Percentiles rank a stretch among this genome's conserved stretches.
Conservation (phyloP, 306 rosid species). For the Luffa acutangula region DNA sequence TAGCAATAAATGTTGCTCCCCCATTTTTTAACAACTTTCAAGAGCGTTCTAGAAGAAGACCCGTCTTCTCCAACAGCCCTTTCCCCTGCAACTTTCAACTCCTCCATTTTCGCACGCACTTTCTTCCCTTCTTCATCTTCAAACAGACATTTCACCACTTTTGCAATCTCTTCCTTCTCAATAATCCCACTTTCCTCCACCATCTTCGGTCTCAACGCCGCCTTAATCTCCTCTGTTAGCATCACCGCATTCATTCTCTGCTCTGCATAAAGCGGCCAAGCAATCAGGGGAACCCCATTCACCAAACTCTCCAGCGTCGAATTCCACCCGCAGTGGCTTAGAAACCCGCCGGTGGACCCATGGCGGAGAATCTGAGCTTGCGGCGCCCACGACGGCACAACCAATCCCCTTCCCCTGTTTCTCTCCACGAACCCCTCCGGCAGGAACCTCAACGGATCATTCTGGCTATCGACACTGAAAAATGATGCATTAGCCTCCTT, state of each 20-base stretch:
- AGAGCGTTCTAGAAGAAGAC: conserved; percentile 31
- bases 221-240: conserved; percentile 25
- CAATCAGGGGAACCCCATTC: conserved; percentile 47
- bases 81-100: conserved; percentile 41
- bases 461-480: too few species aligned
- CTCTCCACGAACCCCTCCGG: conserved; percentile 48
- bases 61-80: conserved; percentile 30
- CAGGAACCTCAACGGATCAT: conserved; percentile 12
- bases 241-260: conserved; percentile 62
- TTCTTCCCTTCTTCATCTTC: conserved; percentile 71
- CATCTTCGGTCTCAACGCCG: conserved; percentile 28
- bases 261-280: conserved; percentile 72
- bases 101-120: conserved; percentile 36
- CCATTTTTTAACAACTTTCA: conserved; percentile 36
- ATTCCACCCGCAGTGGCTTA: conserved; percentile 81
- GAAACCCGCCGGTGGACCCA: conserved; percentile 45
- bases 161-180: conserved; percentile 32
- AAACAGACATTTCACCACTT: conserved; percentile 30
- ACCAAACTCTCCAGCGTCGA: conserved; percentile 45
- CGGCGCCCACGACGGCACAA: conserved; percentile 61
- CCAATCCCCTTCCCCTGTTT: conserved; percentile 23
- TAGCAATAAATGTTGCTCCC: not conserved
- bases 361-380: conserved; percentile 48
- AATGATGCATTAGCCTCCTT: conserved; percentile 10
- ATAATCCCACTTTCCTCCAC: conserved; percentile 24